phyloP scores from a whole-genome alignment of 192 early-diverging fungal genomes.

The Coemansia brasiliensis region DNA sequence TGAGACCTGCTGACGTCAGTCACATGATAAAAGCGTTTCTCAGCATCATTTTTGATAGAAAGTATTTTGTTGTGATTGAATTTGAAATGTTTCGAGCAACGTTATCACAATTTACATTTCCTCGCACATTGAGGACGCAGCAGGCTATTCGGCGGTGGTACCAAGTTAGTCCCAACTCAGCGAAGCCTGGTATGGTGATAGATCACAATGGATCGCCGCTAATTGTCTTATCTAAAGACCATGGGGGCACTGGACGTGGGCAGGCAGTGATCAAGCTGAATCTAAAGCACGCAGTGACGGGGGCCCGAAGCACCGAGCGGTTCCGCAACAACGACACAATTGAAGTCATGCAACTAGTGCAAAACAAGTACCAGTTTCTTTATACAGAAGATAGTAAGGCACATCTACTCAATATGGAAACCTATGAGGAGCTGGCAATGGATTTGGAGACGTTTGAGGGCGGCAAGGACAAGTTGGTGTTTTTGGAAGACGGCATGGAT shows the following conservation, averaged over 20 bases:
- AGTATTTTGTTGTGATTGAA: no score
- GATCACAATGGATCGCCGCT: conserved; percentile 66
- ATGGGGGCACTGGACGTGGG: conserved; percentile 69
- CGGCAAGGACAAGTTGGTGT: conserved; percentile 46
- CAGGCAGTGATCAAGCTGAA: conserved; percentile 69
- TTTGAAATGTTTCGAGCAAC: no score
- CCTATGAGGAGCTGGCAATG: conserved; percentile 72
- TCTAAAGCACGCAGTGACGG: conserved; percentile 66
- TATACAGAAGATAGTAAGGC: conserved; percentile 65
- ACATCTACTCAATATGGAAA: conserved; percentile 69
- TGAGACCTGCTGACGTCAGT: conserved; percentile 5
- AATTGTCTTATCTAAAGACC: conserved; percentile 65
- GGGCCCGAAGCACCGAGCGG: conserved; percentile 61
- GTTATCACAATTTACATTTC: no score
- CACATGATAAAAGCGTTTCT: no score
- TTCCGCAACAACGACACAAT: conserved; percentile 69
- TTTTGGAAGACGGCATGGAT: conserved; percentile 57
- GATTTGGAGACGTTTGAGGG: conserved; percentile 61
- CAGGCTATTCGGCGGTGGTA: conserved; percentile 24
- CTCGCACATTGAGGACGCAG: neutral
- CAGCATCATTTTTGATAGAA: no score
- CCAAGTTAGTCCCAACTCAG: conserved; percentile 40
- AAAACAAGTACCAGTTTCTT: conserved; percentile 69
- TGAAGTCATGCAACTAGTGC: conserved; percentile 69
- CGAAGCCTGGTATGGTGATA: conserved; percentile 68